phyloP scores from a whole-genome alignment of 148 eudicot genomes.

The Rhododendron vialii region DNA sequence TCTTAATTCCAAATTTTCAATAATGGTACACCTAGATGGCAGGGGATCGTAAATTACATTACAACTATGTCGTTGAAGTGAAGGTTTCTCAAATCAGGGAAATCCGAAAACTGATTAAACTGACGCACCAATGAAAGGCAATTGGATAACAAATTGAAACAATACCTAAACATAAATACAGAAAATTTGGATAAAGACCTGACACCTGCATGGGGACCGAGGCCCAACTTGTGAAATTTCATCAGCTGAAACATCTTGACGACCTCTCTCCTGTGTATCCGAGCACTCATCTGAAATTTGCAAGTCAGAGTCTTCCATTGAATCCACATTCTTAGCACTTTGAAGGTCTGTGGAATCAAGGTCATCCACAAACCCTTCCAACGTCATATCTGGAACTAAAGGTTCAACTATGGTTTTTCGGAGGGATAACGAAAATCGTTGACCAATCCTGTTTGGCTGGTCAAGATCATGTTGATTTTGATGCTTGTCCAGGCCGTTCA shows the following conservation, averaged over 20 bases:
- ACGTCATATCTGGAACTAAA: slow-evolving; percentile 52
- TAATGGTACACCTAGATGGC: neutral
- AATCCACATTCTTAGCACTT: slow-evolving; percentile 22
- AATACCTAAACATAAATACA: neutral
- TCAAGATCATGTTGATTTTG: slow-evolving; percentile 4
- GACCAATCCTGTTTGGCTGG: slow-evolving; percentile 38
- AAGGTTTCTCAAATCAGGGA: neutral
- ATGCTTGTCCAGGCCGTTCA: slow-evolving; percentile 14
- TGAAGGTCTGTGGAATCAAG: slow-evolving; percentile 26
- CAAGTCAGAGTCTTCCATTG: slow-evolving; percentile 21
- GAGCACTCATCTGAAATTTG: slow-evolving; percentile 67
- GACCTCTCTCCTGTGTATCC: slow-evolving; percentile 78
- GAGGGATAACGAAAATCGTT: slow-evolving; percentile 42
- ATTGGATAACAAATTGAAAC: neutral
- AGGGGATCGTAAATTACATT: neutral
- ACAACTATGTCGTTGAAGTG: neutral
- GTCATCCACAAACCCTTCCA: slow-evolving; percentile 79
- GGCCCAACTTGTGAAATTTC: slow-evolving; percentile 95
- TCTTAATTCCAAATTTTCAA: neutral
- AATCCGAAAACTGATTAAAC: neutral
- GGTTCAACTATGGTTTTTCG: slow-evolving; percentile 55
- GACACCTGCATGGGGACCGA: slow-evolving; percentile 86
- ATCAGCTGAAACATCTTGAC: slow-evolving; percentile 60
- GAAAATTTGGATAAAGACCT: slow-evolving; percentile 36
- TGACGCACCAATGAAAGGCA: neutral